phyloP scores from a whole-genome alignment of 495 filamentous ascomycete species.

The Letharia lupina region DNA sequence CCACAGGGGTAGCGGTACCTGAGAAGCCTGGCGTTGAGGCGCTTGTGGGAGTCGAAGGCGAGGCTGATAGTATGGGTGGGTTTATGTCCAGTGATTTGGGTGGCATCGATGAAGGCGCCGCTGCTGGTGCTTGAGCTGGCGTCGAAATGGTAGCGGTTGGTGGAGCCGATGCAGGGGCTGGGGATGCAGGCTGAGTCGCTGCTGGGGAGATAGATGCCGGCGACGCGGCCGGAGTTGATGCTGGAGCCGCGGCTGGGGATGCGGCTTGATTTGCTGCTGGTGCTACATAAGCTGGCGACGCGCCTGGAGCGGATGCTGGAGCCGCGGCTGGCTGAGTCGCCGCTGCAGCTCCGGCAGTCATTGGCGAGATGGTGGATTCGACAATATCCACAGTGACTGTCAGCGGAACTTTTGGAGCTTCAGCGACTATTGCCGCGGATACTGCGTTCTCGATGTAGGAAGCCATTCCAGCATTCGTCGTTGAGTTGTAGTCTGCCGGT shows the following conservation, averaged over 20 bases:
- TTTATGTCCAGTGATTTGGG: conserved; percentile 7
- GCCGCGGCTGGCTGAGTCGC: background rate
- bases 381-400: background rate
- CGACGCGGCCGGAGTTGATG: conserved; percentile 1
- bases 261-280: conserved; percentile 2
- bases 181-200: conserved; percentile 1
- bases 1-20: background rate
- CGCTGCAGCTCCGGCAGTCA: conserved; percentile 2
- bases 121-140: conserved; percentile 3
- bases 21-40: conserved; percentile 4
- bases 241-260: background rate
- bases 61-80: conserved; percentile 3
- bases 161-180: conserved; percentile 1
- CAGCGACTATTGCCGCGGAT: background rate
- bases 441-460: conserved; percentile 4
- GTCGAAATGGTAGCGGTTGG: background rate
- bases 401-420: background rate
- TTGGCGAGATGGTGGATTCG: conserved; percentile 2
- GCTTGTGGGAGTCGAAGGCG: background rate
- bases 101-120: conserved; percentile 8
- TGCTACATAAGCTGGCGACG: conserved; percentile 9
- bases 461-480: background rate
- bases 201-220: background rate
- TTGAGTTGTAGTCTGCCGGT: background rate
- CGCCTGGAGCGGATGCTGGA: conserved; percentile 2